Base-by-base conservation (phyloP, 2,329 filamentous ascomycete genomes). In the Aspergillus ibericus region DNA sequence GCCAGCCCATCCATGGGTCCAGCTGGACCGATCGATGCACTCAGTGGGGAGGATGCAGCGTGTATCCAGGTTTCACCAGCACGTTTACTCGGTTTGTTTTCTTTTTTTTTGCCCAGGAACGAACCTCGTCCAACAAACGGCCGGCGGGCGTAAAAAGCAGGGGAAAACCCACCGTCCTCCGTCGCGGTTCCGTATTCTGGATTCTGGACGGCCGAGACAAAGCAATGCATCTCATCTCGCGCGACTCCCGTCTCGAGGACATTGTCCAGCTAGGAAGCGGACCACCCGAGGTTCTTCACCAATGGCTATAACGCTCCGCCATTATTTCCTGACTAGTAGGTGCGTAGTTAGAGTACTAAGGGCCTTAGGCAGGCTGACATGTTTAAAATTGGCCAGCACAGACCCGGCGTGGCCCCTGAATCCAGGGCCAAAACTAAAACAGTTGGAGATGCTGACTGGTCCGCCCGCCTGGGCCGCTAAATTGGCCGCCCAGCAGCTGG, bases 41-140 rank as follows among this genome's bases (percentile, higher is more conserved):
- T 16, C 22, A n/a, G 35, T 53, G 50, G 50, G 20, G 38, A 42
- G 38, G 10, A 22, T 22, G 38, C 18, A 20, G 38, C 13, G 18
- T 42, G 38, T 42, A 42, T 42, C 38, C 38, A 42, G 13, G n/a
- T 53, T 53, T 40, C 50, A 44, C 22, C 50, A 34, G 51, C 51
- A 53, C 51, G 51, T 53, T 42, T 53, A 29, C 36, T n/a, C 51
- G 16, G 25, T 20, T 53, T 42, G 25, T 27, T 53, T 53, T 53
- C 20, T 44, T 27, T 40, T 40, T 40, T 12, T 12, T 25, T 25
- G 1, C 8, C 8, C 22, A 10, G 29, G 22, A n/a, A n/a, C n/a
- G 42, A 15, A n/a, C 42, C 7, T 15, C 20, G 7, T 16, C 4
- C 20, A 38, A 18, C 22, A 40, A 40, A 40, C n/a, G n/a, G 9